Evolutionary conservation across 345 rosid species (phyloP).

Genomic region (Heritiera fomes): DNA sequence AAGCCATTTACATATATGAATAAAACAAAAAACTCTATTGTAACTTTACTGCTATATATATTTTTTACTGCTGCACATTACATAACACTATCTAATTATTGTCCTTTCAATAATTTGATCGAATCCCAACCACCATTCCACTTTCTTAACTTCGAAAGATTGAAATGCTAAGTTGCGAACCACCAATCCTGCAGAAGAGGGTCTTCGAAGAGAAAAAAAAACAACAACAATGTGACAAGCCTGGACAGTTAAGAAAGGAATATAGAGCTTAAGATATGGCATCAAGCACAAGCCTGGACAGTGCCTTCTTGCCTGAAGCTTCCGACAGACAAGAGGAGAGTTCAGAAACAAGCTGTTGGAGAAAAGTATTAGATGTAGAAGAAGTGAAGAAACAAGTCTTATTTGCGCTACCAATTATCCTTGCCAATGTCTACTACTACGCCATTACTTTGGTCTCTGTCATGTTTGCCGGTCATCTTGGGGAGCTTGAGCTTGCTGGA

Average conservation of each 20-base stretch:
- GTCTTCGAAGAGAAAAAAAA: neutral
- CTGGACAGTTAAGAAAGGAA: too few species aligned
- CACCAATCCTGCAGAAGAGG: neutral
- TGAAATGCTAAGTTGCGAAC: neutral
- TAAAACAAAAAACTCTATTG: too few species aligned
- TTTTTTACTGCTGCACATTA: too few species aligned
- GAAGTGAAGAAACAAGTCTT: neutral
- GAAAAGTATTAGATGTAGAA: neutral
- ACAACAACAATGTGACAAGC: neutral
- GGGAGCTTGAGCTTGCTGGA: slow-evolving; percentile 50
- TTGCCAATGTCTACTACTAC: neutral
- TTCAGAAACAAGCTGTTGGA: neutral
- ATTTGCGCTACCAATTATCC: neutral
- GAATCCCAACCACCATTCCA: too few species aligned
- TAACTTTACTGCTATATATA: too few species aligned
- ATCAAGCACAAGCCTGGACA: neutral
- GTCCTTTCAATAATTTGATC: too few species aligned
- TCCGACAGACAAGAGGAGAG: neutral
- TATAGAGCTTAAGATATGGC: neutral
- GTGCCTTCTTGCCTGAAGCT: neutral
- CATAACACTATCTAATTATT: too few species aligned
- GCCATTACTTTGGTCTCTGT: slow-evolving; percentile 4
- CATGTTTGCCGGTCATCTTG: slow-evolving; percentile 16
- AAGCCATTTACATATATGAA: too few species aligned
- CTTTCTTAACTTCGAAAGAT: too few species aligned